Evolutionary conservation across 208 protist species (phyloP), one percentile per base, ranked within the genome.

Genomic region (Zelonia costaricensis): DNA sequence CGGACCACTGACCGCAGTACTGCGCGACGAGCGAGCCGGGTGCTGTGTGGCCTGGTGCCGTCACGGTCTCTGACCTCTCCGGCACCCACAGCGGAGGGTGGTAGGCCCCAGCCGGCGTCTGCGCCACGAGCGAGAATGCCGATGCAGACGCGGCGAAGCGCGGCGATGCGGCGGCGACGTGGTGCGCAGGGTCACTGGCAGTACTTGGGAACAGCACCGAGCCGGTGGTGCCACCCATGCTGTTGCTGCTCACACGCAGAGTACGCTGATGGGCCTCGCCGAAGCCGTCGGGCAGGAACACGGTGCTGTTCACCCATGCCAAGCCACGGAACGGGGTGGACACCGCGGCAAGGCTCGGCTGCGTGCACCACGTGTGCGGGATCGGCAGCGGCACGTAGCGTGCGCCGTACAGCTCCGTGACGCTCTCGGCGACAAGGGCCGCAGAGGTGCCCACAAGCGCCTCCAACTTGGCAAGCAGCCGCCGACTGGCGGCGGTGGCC

Each of bases 1-100:
- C 54, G n/a, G 62, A 43, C 85, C 85, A 92, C 23, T 57, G 47
- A 4, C 85, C 85, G 55, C 81, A 92, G 49, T 84, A 84, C 30
- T 77, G 74, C 25, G 9, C 15, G 20, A 16, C 13, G 33, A n/a
- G 23, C 22, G 15, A 2, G 44, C 46, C 15, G 18, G 27, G 12
- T 4, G 28, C 42, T 6, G 30, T 3, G 30, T 30, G n/a, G n/a
- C n/a, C 44, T 4, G 10, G 18, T 4, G 44, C 44, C 15, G 44
- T 4, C 18, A 23, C 15, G 6, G 52, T 36, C 27, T 27, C 8
- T 9, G 47, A 53, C 28, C 28, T 33, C 31, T 28, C n/a, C 23
- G 66, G 66, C 23, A 47, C 51, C 57, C 56, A 65, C 4, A 72
- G 33, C 15, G 7, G 49, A 8, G 66, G 66, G 8, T 72, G 56